Conservation (phyloP, 805 yeast genomes). For the Myxozyma kluyveri region DNA sequence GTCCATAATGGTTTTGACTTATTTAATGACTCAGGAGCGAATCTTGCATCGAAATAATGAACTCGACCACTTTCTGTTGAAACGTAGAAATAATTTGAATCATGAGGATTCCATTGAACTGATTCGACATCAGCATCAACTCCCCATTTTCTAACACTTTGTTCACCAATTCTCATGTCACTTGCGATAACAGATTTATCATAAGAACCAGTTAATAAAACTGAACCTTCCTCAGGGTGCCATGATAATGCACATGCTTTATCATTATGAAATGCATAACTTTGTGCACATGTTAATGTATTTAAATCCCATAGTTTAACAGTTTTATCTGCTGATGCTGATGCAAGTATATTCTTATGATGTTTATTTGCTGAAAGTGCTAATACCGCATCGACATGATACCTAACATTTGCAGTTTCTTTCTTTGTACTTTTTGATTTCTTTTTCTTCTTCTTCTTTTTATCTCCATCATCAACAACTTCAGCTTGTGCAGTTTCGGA, state of each 20-base stretch:
- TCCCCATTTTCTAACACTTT: slow-evolving; percentile 56
- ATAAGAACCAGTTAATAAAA: slow-evolving; percentile 88
- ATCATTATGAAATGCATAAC: slow-evolving; percentile 69
- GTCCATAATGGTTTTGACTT: slow-evolving; percentile 77
- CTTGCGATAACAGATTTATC: slow-evolving; percentile 71
- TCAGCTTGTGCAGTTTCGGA: slow-evolving; percentile 53
- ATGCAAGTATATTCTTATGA: slow-evolving; percentile 82
- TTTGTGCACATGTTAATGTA: slow-evolving; percentile 70
- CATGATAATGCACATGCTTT: slow-evolving; percentile 87
- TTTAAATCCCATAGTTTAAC: slow-evolving; percentile 93
- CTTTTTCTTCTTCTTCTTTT: slow-evolving; percentile 42
- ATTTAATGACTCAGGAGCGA: slow-evolving; percentile 21
- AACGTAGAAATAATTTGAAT: slow-evolving; percentile 58
- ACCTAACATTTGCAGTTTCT: slow-evolving; percentile 55
- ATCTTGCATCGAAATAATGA: slow-evolving; percentile 82
- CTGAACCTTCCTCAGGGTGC: slow-evolving; percentile 55
- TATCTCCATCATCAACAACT: slow-evolving; percentile 31
- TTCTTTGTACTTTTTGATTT: slow-evolving; percentile 54
- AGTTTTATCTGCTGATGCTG: slow-evolving; percentile 93
- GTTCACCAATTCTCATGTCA: slow-evolving; percentile 77
- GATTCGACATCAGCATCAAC: slow-evolving; percentile 81
- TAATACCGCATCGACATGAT: slow-evolving; percentile 91
- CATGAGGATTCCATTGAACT: slow-evolving; percentile 62
- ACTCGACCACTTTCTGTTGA: slow-evolving; percentile 91
- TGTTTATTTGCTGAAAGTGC: slow-evolving; percentile 77